A percentile compares a stretch with the other conserved stretches of the same genome.
These are phyloP conservation scores for Parathielavia hyrcaniae DNA, from an alignment of 495 filamentous ascomycete species.

Conservation along the genomic window DNA sequence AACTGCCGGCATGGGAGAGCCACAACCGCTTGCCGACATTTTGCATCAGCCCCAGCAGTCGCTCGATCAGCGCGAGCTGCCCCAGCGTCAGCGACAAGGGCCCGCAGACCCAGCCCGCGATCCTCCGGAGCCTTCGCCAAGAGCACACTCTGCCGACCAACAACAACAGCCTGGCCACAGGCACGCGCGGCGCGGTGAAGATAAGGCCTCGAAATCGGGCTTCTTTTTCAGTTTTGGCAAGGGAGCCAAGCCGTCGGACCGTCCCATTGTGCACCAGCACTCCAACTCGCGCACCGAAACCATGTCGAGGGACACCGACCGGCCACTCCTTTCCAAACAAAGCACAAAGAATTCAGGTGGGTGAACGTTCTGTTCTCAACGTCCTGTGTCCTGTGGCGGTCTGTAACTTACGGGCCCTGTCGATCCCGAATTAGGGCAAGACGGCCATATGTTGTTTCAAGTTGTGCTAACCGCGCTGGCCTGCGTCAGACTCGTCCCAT, in stretches of 20 bases:
- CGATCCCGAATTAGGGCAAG: background rate
- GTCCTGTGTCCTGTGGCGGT: background rate
- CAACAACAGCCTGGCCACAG: constrained; percentile 25
- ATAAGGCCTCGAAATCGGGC: constrained; percentile 35
- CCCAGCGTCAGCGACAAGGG: constrained; percentile 11
- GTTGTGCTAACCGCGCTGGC: constrained; percentile 15
- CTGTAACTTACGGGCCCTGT: constrained; percentile 1
- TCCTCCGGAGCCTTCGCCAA: constrained; percentile 22
- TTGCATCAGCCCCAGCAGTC: constrained; percentile 25
- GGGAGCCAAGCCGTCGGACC: constrained; percentile 35
- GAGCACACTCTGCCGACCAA: constrained; percentile 18
- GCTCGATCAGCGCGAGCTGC: constrained; percentile 14
- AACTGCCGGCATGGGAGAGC: constrained; percentile 24
- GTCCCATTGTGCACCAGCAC: constrained; percentile 33
- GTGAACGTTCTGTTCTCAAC: constrained; percentile 17
- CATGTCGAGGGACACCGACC: constrained; percentile 42
- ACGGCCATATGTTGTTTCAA: constrained; percentile 13
- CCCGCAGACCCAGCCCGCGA: constrained; percentile 12
- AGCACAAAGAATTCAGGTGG: constrained; percentile 44
- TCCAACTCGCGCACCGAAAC: constrained; percentile 36
- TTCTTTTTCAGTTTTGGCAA: constrained; percentile 46
- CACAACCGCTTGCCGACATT: constrained; percentile 34
- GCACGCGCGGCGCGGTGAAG: constrained; percentile 30
- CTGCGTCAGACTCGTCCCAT: constrained; percentile 36
- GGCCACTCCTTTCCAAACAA: constrained; percentile 38